Conservation (phyloP, 1,284 basidiomycete genomes). For the Austropuccinia psidii region DNA sequence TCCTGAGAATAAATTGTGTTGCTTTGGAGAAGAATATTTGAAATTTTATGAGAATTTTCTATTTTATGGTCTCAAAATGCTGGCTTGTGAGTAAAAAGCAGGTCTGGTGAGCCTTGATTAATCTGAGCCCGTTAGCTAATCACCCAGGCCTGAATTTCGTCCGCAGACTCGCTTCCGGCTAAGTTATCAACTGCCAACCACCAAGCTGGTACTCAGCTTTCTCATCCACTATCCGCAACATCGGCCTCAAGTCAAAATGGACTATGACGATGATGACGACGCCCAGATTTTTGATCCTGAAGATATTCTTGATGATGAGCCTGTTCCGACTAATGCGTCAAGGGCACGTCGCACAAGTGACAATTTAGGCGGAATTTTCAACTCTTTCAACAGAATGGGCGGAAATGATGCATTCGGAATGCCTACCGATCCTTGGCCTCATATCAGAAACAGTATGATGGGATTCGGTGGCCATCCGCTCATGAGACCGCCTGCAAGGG, state of each 20-base stretch:
- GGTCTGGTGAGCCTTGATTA: too few species aligned
- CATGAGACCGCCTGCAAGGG: slow-evolving; percentile 53
- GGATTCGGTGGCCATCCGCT: slow-evolving; percentile 38
- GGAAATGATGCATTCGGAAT: slow-evolving; percentile 13
- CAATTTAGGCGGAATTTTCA: slow-evolving; percentile 17
- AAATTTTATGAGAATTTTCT: too few species aligned
- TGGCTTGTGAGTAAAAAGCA: too few species aligned
- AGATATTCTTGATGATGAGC: background rate
- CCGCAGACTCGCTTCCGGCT: too few species aligned
- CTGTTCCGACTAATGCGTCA: background rate
- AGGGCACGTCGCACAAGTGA: background rate
- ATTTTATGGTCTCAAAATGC: too few species aligned
- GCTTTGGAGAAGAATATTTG: too few species aligned
- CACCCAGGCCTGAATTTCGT: background rate
- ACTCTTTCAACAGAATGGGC: slow-evolving; percentile 5
- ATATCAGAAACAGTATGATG: slow-evolving; percentile 20
- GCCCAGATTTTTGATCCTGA: slow-evolving; percentile 1
- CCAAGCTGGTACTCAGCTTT: too few species aligned
- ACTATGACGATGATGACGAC: slow-evolving; percentile 31
- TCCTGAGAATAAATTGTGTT: too few species aligned
- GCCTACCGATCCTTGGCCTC: background rate
- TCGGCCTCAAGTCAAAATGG: too few species aligned
- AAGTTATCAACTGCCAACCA: too few species aligned
- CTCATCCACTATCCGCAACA: too few species aligned
- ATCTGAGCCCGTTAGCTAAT: background rate